phyloP scores from a whole-genome alignment of 164 flowering plant species.

The Berberis vulgaris region DNA sequence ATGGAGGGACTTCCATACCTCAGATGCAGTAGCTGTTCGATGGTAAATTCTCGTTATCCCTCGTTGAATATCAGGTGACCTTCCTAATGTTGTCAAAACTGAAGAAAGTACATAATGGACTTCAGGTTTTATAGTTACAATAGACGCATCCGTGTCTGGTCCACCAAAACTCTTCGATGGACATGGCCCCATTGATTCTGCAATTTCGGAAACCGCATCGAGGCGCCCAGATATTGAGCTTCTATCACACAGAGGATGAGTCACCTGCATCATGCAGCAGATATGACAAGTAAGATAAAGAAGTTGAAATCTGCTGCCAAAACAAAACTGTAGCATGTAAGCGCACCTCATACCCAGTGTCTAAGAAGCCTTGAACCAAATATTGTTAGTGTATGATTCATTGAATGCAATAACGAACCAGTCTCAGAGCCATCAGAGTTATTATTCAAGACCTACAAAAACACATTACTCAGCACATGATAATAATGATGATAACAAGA shows the following conservation, averaged over 20 bases:
- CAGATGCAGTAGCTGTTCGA: constrained; percentile 69
- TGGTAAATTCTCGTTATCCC: constrained; percentile 91
- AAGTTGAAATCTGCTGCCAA: neutral
- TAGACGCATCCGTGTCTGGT: constrained; percentile 23
- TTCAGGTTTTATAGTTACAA: constrained; percentile 20
- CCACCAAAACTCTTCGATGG: constrained; percentile 18
- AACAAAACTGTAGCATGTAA: constrained; percentile 1
- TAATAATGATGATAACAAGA: neutral
- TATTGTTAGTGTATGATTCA: constrained; percentile 72
- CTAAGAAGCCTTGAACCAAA: constrained; percentile 90
- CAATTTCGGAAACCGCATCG: constrained; percentile 94
- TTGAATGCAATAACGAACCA: constrained; percentile 68
- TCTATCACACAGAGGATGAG: constrained; percentile 83
- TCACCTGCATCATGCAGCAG: constrained; percentile 42
- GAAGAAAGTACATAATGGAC: constrained; percentile 45
- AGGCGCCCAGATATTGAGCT: constrained; percentile 75
- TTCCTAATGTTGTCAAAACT: constrained; percentile 56
- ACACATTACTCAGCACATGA: neutral
- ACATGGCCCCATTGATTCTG: constrained; percentile 52
- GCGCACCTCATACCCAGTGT: constrained; percentile 72
- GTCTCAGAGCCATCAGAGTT: constrained; percentile 67
- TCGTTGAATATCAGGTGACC: constrained; percentile 80
- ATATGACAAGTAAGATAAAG: constrained; percentile 9
- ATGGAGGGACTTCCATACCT: constrained; percentile 37
- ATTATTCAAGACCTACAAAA: constrained; percentile 54